Evolutionary conservation across 2,329 filamentous ascomycete genomes (phyloP).

Genomic region (Aureobasidium melanogenum): DNA sequence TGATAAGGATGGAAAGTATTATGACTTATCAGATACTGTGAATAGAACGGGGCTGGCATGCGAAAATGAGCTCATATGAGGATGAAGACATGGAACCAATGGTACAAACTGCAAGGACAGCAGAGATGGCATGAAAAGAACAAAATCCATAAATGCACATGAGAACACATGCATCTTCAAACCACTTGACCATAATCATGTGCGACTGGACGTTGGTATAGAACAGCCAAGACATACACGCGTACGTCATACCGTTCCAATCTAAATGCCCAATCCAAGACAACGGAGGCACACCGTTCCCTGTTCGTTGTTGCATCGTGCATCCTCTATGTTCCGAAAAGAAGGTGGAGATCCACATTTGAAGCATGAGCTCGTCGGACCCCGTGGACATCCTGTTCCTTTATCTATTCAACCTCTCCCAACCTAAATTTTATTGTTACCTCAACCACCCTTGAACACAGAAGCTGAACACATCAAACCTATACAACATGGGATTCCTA

Average conservation of each 20-base stretch:
- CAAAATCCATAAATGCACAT: not conserved
- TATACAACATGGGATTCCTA: constrained; percentile 20
- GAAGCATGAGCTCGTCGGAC: not conserved
- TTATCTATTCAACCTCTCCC: not conserved
- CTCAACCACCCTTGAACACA: not conserved
- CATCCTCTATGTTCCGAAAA: not conserved
- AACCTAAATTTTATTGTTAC: not conserved
- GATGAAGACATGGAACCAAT: not conserved
- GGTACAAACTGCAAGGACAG: not conserved
- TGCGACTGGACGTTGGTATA: not conserved
- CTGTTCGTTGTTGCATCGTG: not conserved
- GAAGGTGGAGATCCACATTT: constrained; percentile 1
- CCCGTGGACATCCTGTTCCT: not conserved
- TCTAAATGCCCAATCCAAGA: not conserved
- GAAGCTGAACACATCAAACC: not conserved
- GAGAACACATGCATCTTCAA: not conserved
- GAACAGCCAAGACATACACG: constrained; percentile 2
- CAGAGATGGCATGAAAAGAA: not conserved
- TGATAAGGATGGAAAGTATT: not conserved
- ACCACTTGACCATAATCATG: not conserved
- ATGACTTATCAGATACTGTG: not conserved
- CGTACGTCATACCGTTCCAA: constrained; percentile 1
- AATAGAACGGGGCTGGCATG: not conserved
- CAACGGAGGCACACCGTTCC: not conserved
- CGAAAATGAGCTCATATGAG: not conserved